Conservation (phyloP, 208 protist species). For the Acanthamoeba sp. region DNA sequence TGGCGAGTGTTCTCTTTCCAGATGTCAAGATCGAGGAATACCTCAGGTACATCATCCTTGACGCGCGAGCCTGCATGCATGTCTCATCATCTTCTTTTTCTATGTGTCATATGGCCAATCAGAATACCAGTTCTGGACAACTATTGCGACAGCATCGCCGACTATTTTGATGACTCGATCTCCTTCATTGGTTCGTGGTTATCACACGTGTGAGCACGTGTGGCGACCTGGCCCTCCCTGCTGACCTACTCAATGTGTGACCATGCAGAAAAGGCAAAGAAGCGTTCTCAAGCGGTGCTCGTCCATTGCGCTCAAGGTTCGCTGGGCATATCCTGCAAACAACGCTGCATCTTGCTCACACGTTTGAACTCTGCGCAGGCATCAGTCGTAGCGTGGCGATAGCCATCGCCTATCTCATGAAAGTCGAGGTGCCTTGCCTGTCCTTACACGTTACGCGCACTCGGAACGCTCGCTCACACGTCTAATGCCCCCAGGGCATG, state of each 20-base stretch:
- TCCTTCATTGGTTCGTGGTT: neutral
- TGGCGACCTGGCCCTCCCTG: neutral
- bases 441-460: too few species aligned
- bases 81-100: too few species aligned
- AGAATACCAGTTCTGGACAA: conserved; percentile 16
- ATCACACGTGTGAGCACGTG: neutral
- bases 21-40: conserved; percentile 5
- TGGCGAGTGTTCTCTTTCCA: neutral
- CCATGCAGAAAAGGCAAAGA: neutral
- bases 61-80: too few species aligned
- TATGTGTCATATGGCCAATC: neutral
- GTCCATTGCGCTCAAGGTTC: conserved; percentile 5
- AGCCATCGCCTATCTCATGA: conserved; percentile 15
- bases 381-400: conserved; percentile 13
- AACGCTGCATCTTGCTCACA: too few species aligned
- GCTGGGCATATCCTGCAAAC: too few species aligned
- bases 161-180: neutral
- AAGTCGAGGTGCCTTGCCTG: neutral
- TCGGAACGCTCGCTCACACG: neutral
- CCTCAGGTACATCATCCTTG: too few species aligned
- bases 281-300: neutral
- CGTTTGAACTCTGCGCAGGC: neutral
- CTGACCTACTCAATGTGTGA: neutral
- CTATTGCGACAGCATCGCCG: neutral
- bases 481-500: neutral